Percentiles rank a stretch among this genome's conserved stretches.
These are phyloP conservation scores for Letharia columbiana DNA, from an alignment of 495 filamentous ascomycete genomes.

Conservation along the genomic window DNA sequence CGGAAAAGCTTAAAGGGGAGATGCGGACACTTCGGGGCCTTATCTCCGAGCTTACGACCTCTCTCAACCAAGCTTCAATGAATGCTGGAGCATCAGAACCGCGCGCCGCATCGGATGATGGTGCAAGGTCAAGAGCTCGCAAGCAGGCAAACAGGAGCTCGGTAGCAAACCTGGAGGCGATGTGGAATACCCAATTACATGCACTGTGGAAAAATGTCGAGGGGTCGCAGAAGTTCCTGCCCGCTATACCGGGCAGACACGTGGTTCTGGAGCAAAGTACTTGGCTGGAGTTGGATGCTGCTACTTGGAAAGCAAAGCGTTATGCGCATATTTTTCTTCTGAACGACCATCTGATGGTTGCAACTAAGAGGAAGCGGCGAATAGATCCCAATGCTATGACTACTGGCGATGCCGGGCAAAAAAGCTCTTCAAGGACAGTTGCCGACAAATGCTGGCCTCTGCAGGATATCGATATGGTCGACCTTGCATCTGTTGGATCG, in stretches of 20 bases:
- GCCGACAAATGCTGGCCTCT: constrained; percentile 94
- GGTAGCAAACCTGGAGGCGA: constrained; percentile 87
- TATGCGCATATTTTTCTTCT: constrained; percentile 83
- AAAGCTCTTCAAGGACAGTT: constrained; percentile 69
- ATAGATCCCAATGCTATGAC: constrained; percentile 56
- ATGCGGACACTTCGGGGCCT: constrained; percentile 83
- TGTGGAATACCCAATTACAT: constrained; percentile 79
- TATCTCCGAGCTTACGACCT: constrained; percentile 80
- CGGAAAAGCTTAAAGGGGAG: constrained; percentile 92
- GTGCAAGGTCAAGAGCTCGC: constrained; percentile 34
- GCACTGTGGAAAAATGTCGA: constrained; percentile 91
- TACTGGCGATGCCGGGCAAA: constrained; percentile 54
- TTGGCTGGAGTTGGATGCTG: constrained; percentile 95
- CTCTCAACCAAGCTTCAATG: constrained; percentile 60
- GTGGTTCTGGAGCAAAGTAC: constrained; percentile 80
- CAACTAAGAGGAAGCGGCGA: constrained; percentile 83
- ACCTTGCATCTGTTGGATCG: constrained; percentile 56
- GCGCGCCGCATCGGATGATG: constrained; percentile 31
- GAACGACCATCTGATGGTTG: constrained; percentile 90
- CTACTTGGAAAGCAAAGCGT: constrained; percentile 83
- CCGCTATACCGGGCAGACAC: constrained; percentile 85
- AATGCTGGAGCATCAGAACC: constrained; percentile 31
- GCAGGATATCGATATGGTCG: constrained; percentile 86
- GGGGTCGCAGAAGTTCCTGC: constrained; percentile 92
- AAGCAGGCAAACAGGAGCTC: constrained; percentile 44